Base-by-base conservation (phyloP, 768 basidiomycete genomes). In the Phlebiopsis gigantea region DNA sequence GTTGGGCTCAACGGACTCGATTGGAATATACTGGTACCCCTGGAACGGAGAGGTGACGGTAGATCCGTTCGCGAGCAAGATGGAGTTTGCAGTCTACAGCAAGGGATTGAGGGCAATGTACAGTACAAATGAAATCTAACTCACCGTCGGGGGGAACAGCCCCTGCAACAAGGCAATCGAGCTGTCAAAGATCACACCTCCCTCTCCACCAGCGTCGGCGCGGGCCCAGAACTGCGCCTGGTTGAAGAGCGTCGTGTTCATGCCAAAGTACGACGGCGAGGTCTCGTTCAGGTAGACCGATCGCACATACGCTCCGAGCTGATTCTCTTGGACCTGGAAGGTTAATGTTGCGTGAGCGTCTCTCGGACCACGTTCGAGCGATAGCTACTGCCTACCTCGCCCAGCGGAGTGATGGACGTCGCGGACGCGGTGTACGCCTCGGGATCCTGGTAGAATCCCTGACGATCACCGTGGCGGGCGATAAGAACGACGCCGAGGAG, bases 141-240 rank as follows among this genome's bases (percentile, higher is more conserved):
- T 15, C 39, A 55, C 58, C 30, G 53, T 56, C 10, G 43, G 39
- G 2, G 87, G 88, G 71, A 79, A 85, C 44, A 90, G 65, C 12
- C 88, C 88, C 66, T 90, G 89, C 9, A 85, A 69, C 50, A 90
- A 68, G 0, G 88, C 85, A 24, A 80, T 71, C 9, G 87, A 83
- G 4, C 85, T 84, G 62, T 88, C 81, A 58, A 76, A 76, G 43
- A 85, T 83, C n/a, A 86, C 83, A 31, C 76, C 80, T 17, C 78
- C 80, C 69, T 90, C 88, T 17, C 81, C 86, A 5, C 85, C 85
- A 25, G 79, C 80, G 67, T 90, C 87, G 1, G 88, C 87, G 17
- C 77, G 79, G 50, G 83, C 76, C 30, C 66, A 64, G 57, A 80
- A 71, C 63, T 79, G 73, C 51, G 63, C 66, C 47, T 70, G 68